Evolutionary conservation across 129 eudicot species (phyloP), one percentile per base, ranked within the genome.

Genomic region (Arctium minus): DNA sequence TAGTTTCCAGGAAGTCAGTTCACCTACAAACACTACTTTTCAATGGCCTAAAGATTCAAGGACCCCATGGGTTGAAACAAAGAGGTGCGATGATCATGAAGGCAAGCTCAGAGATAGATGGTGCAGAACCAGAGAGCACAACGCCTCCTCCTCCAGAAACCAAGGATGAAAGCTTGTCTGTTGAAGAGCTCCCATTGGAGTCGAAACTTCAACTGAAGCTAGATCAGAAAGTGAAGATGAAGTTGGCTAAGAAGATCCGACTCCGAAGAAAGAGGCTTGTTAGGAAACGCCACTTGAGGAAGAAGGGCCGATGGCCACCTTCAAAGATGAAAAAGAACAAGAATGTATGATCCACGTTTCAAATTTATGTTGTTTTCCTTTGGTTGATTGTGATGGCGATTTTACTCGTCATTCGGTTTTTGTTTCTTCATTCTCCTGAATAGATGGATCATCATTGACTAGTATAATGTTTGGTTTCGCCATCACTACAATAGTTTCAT

Each of bases 291-390:
- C 93, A 80, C 6, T 82, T 96, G 89, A 92, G 99, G 92, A 96
- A 96, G 94, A 96, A 92, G 86, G 98, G 99, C 5, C 83, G 99
- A 79, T 96, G 98, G 99, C 99, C 98, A 35, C 99, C 99, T 85
- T 96, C 99, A 37, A 96, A 96, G 92, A 79, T 96, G 99, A 96
- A 93, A 92, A 89, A 92, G 89, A 86, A 86, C 93, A 93, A 93
- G 94, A 93, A 96, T 81, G 93, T 96, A 75, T 93, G 82, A 86
- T 60, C 72, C 6, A 9, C 10, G 31, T 56, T 46, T 64, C 72
- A 27, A 42, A 68, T 13, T 9, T 18, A 7, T 84, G 84, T 84
- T 84, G 87, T 79, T 72, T 62, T 37, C 67, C 7, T 73, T 38
- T 62, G 53, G 31, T 5, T 60, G 65, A 53, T 53, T 53, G 0